Conservation (phyloP, 305 asterid species). For the Fraxinus sp. region DNA sequence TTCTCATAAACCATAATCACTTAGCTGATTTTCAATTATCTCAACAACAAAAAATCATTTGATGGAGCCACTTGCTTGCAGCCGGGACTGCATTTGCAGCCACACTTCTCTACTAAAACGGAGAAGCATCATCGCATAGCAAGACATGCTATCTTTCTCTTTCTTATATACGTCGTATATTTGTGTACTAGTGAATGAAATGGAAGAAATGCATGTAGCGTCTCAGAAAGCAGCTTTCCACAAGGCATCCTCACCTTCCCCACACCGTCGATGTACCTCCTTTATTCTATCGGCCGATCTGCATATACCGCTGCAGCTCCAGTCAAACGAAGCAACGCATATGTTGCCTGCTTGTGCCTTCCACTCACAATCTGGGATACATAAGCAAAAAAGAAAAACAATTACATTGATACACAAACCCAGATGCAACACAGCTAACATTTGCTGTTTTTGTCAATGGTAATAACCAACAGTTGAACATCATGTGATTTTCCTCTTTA, state of each 20-base stretch:
- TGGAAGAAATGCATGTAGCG: not conserved
- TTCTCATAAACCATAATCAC: not conserved
- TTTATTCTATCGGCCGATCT: slow-evolving; percentile 71
- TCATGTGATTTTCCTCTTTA: not conserved
- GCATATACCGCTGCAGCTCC: slow-evolving; percentile 96
- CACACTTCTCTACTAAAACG: slow-evolving; percentile 61
- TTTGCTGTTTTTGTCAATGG: not conserved
- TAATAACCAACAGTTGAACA: not conserved
- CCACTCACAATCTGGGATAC: slow-evolving; percentile 82
- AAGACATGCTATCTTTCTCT: slow-evolving; percentile 22
- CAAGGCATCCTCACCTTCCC: slow-evolving; percentile 67
- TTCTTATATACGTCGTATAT: slow-evolving; percentile 19
- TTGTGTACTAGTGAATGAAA: slow-evolving; percentile 18
- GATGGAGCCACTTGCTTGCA: slow-evolving; percentile 11
- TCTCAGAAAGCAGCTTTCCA: slow-evolving; percentile 70
- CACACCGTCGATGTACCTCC: slow-evolving; percentile 81
- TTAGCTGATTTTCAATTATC: not conserved
- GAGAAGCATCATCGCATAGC: slow-evolving; percentile 48
- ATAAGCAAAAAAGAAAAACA: not conserved
- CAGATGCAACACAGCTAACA: not conserved
- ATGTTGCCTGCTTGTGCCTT: slow-evolving; percentile 81
- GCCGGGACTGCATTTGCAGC: slow-evolving; percentile 46
- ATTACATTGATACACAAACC: not conserved
- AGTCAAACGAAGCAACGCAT: slow-evolving; percentile 83
- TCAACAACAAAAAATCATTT: not conserved